These are phyloP conservation scores for Monosporascus sp. DNA, from an alignment of 2,329 filamentous ascomycete species.

Conservation along the genomic window DNA sequence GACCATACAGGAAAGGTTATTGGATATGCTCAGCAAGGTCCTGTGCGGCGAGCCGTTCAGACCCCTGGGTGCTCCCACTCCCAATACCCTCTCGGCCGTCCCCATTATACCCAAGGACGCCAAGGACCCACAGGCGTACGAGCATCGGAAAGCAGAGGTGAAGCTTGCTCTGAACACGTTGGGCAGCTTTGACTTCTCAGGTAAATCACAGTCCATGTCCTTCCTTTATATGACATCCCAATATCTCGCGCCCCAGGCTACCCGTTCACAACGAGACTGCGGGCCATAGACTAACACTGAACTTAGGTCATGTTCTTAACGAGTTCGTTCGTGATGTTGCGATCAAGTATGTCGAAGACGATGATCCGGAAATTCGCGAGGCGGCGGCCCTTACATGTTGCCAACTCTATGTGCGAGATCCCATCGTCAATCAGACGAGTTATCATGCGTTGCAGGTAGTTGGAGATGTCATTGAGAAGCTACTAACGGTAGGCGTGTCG, in stretches of 20 bases:
- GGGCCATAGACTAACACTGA: slow-evolving; percentile 9
- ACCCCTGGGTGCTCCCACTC: slow-evolving; percentile 81
- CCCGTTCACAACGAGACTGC: neutral
- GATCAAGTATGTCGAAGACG: slow-evolving; percentile 95
- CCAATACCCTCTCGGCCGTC: slow-evolving; percentile 72
- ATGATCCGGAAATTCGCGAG: slow-evolving; percentile 87
- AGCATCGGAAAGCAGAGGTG: slow-evolving; percentile 77
- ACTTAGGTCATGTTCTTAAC: slow-evolving; percentile 75
- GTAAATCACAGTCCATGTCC: slow-evolving; percentile 23
- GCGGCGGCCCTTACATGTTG: slow-evolving; percentile 95
- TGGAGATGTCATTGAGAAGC: slow-evolving; percentile 93
- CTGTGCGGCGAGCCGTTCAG: slow-evolving; percentile 89
- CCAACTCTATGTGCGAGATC: slow-evolving; percentile 93
- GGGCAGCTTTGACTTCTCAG: slow-evolving; percentile 93
- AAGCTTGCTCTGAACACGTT: slow-evolving; percentile 90
- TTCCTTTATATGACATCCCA: neutral
- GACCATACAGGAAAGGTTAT: slow-evolving; percentile 85
- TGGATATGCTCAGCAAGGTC: slow-evolving; percentile 92
- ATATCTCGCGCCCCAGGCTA: neutral
- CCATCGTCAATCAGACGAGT: slow-evolving; percentile 96
- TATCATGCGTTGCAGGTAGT: slow-evolving; percentile 96
- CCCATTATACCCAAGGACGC: slow-evolving; percentile 83
- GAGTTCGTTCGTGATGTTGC: slow-evolving; percentile 98
- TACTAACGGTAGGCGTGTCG: slow-evolving; percentile 89
- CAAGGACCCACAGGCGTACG: slow-evolving; percentile 76